Conservation (phyloP, 2,329 filamentous ascomycete genomes). For the Tolypocladium inflatum region DNA sequence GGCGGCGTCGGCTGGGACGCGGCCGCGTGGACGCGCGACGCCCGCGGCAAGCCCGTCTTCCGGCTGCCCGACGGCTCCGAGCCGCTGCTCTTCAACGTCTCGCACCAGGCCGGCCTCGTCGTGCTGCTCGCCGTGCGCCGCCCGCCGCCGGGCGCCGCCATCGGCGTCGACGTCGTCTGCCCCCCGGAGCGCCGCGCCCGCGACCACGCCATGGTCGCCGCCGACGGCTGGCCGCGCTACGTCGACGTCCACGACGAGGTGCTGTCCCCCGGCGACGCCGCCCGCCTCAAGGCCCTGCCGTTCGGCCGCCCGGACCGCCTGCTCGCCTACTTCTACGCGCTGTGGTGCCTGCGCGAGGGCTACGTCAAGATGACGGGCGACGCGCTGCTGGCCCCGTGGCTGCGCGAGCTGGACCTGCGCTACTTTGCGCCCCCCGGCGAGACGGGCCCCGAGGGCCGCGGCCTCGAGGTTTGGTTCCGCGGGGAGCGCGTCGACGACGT, state of each 20-base stretch:
- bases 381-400: constrained; percentile 64
- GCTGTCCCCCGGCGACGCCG: constrained; percentile 52
- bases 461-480: constrained; percentile 20
- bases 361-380: constrained; percentile 80
- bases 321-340: constrained; percentile 63
- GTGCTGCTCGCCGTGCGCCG: constrained; percentile 47
- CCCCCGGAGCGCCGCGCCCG: constrained; percentile 58
- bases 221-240: constrained; percentile 55
- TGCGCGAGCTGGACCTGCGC: constrained; percentile 59
- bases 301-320: constrained; percentile 37
- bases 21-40: constrained; percentile 46
- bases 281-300: constrained; percentile 45
- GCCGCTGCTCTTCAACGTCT: constrained; percentile 61
- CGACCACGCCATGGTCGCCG: constrained; percentile 45
- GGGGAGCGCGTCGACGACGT: constrained; percentile 21
- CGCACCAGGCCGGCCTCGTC: constrained; percentile 69
- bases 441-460: constrained; percentile 4
- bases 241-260: constrained; percentile 66
- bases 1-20: constrained; percentile 47
- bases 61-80: constrained; percentile 36
- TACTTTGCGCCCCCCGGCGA: constrained; percentile 46
- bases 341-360: constrained; percentile 72
- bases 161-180: constrained; percentile 71
- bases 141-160: constrained; percentile 27
- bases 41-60: constrained; percentile 44